Evolutionary conservation across 176 grass and related monocot species (phyloP).

Genomic region (Pontederia crassipes): DNA sequence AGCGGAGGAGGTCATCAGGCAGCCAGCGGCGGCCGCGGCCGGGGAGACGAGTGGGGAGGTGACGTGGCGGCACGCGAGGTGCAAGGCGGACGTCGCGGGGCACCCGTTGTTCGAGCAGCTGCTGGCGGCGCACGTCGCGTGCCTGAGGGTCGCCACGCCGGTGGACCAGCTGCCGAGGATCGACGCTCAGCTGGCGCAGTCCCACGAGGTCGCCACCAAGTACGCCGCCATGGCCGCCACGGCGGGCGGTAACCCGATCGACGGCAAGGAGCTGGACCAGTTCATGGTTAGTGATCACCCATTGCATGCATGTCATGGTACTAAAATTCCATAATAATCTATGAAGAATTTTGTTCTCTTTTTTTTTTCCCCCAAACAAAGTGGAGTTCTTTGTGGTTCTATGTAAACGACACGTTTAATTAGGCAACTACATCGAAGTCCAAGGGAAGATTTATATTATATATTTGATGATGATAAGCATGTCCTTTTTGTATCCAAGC

Average conservation of each 20-base stretch:
- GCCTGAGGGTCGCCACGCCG: slow-evolving; percentile 17
- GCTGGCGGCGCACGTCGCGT: slow-evolving; percentile 16
- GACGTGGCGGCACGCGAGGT: slow-evolving; percentile 10
- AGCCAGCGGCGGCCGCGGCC: not conserved
- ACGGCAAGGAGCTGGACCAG: slow-evolving; percentile 17
- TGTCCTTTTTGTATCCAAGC: too few relatives aligned
- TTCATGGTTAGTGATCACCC: slow-evolving; percentile 8
- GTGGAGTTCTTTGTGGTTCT: too few relatives aligned
- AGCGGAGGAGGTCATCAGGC: not conserved
- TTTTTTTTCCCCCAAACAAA: too few relatives aligned
- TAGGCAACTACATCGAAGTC: too few relatives aligned
- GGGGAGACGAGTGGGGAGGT: not conserved
- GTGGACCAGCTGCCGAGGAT: slow-evolving; percentile 21
- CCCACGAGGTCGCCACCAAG: slow-evolving; percentile 7
- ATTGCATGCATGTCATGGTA: not conserved
- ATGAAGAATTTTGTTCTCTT: too few relatives aligned
- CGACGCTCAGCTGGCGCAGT: slow-evolving; percentile 16
- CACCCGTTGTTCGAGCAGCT: slow-evolving; percentile 20
- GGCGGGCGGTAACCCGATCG: not conserved
- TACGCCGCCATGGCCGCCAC: slow-evolving; percentile 3
- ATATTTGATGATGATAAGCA: too few relatives aligned
- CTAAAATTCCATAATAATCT: too few relatives aligned
- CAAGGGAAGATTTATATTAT: too few relatives aligned
- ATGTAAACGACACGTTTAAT: too few relatives aligned
- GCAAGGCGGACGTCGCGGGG: slow-evolving; percentile 15